Evolutionary conservation across 2,329 filamentous ascomycete species (phyloP).

Genomic region (Tolypocladium paradoxum): DNA sequence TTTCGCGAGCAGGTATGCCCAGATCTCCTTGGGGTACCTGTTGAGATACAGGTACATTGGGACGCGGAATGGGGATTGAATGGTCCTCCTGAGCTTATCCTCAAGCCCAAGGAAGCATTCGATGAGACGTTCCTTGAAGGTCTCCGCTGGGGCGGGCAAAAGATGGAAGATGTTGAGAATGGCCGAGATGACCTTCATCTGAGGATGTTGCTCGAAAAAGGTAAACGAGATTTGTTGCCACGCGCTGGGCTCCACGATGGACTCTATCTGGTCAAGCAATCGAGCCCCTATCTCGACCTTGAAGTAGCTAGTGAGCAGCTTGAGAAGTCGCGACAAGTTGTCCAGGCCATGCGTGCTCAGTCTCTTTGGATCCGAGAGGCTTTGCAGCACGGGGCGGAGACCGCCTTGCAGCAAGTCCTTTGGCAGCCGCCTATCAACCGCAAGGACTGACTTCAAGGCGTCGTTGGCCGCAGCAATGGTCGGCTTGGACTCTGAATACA

Average conservation of each 20-base stretch:
- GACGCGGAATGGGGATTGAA: slow-evolving; percentile 81
- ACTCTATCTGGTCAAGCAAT: slow-evolving; percentile 86
- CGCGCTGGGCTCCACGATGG: slow-evolving; percentile 68
- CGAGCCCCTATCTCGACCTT: slow-evolving; percentile 95
- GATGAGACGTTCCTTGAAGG: slow-evolving; percentile 83
- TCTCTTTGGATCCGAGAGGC: slow-evolving; percentile 85
- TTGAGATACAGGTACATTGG: slow-evolving; percentile 91
- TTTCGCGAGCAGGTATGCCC: slow-evolving; percentile 66
- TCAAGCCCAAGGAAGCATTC: slow-evolving; percentile 87
- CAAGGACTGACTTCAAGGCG: slow-evolving; percentile 77
- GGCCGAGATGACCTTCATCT: slow-evolving; percentile 90
- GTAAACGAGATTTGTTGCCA: slow-evolving; percentile 90
- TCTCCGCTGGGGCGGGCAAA: slow-evolving; percentile 79
- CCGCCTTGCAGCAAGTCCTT: slow-evolving; percentile 94
- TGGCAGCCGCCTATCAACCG: slow-evolving; percentile 80
- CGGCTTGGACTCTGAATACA: slow-evolving; percentile 85
- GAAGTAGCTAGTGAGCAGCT: slow-evolving; percentile 93
- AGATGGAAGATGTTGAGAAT: slow-evolving; percentile 97
- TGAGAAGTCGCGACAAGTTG: slow-evolving; percentile 78
- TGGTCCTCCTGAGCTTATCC: slow-evolving; percentile 71
- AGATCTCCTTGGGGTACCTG: slow-evolving; percentile 81
- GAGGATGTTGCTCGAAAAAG: slow-evolving; percentile 81
- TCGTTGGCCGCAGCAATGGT: slow-evolving; percentile 92
- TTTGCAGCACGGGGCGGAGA: slow-evolving; percentile 88
- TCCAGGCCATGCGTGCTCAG: slow-evolving; percentile 83